Evolutionary conservation across 805 yeast species (phyloP), one percentile per base, ranked within the genome.

Genomic region (Wickerhamiella australiensis): DNA sequence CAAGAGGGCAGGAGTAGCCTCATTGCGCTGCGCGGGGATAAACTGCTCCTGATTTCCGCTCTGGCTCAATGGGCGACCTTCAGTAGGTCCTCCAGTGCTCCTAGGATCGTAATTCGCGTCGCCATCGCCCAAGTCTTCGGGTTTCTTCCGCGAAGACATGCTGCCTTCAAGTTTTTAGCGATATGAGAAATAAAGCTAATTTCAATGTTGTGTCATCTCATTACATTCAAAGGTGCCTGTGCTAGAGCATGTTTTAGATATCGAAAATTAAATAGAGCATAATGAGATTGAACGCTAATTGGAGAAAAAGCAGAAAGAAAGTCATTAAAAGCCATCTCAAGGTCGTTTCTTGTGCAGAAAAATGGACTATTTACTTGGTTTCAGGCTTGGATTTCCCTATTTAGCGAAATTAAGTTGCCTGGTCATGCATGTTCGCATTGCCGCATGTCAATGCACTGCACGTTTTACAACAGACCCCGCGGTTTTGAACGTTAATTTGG

Each of bases 191-290:
- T 41, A 41, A 23, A 5, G 23, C 31, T 41, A 41, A 41, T 41
- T 38, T 38, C 31, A 41, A 41, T 41, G 44, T 41, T 41, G 44
- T 41, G 44, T 41, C 44, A 41, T 41, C 44, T n/a, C 44, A 41
- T 41, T 41, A 41, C 44, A 41, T 41, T 41, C 44, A 25, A 41
- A 41, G 44, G 44, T 41, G 44, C 44, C 44, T 41, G 44, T 41
- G 44, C 44, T 41, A 41, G 44, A 41, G 44, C 44, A 41, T 41
- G 44, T 41, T 41, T 41, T 41, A 41, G 44, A 41, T 20, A 22
- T 41, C 33, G 20, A 41, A 41, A 20, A 41, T 41, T 23, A 21
- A 38, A 38, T 38, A 9, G 42, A 17, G 22, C 26, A 3, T n/a
- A 13, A n/a, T n/a, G 18, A 13, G 15, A 38, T 17, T 20, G 42